Evolutionary conservation across 176 grass and related monocot species (phyloP).

Genomic region (Musa itinerans): DNA sequence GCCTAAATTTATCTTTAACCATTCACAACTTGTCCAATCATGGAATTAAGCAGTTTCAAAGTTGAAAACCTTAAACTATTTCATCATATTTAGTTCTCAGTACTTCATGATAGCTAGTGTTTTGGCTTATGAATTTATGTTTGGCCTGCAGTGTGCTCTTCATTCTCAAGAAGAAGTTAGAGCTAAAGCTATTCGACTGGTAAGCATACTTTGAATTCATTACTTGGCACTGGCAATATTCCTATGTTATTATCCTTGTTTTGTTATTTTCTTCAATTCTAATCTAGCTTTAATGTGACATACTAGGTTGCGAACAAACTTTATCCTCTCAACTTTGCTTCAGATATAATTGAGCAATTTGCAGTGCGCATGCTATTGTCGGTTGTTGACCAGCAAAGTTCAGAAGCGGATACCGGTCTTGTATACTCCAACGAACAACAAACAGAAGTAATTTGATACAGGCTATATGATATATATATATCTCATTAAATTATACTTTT

Average conservation of each 20-base stretch:
- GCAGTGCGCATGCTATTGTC: conserved; percentile 56
- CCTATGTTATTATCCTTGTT: conserved; percentile 8
- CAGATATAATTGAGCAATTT: conserved; percentile 69
- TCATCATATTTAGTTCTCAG: too few relatives aligned
- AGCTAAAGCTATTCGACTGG: conserved; percentile 80
- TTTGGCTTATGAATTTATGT: conserved; percentile 14
- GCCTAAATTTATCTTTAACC: too few relatives aligned
- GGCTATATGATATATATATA: background rate
- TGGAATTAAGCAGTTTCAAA: too few relatives aligned
- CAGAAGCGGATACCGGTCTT: conserved; percentile 30
- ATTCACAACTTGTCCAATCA: too few relatives aligned
- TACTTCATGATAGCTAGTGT: background rate
- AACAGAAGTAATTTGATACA: conserved; percentile 39
- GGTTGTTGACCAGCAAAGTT: conserved; percentile 42
- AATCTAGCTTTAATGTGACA: background rate
- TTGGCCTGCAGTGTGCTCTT: conserved; percentile 70
- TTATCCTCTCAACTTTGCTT: conserved; percentile 60
- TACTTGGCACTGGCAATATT: conserved; percentile 8
- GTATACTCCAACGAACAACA: conserved; percentile 30
- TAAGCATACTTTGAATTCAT: conserved; percentile 19
- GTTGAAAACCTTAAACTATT: too few relatives aligned
- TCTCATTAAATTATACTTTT: background rate
- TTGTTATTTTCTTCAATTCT: background rate
- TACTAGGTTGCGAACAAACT: conserved; percentile 77
- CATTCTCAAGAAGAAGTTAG: conserved; percentile 93